These are phyloP conservation scores for Leptosphaerulina australis DNA, from an alignment of 2,329 filamentous ascomycete species.

Conservation along the genomic window DNA sequence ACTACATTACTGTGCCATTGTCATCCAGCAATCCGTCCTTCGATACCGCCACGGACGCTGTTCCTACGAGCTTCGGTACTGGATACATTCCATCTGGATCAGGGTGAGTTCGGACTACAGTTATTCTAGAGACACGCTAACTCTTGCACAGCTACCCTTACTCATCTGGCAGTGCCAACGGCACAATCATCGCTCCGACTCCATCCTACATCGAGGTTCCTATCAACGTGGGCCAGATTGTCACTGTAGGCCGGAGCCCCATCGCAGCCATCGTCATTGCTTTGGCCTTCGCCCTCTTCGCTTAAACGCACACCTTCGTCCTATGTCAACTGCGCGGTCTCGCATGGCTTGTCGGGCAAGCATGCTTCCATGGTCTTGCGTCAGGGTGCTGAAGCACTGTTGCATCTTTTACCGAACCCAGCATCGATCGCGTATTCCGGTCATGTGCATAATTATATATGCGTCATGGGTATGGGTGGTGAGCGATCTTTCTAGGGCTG, in stretches of 20 bases:
- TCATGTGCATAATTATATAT: constrained; percentile 30
- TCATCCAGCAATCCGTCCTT: constrained; percentile 16
- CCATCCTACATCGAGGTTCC: constrained; percentile 34
- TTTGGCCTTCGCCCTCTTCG: constrained; percentile 36
- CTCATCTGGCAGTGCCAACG: constrained; percentile 29
- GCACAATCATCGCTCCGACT: constrained; percentile 29
- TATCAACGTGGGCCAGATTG: constrained; percentile 31
- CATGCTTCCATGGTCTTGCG: constrained; percentile 22
- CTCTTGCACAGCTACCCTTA: constrained; percentile 21
- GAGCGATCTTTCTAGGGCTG: constrained; percentile 28
- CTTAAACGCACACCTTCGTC: constrained; percentile 19
- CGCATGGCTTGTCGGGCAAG: constrained; percentile 11
- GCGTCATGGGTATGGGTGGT: constrained; percentile 20
- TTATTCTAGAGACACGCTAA: constrained; percentile 3
- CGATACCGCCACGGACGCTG: constrained; percentile 24
- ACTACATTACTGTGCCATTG: constrained; percentile 24
- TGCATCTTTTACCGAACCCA: constrained; percentile 27
- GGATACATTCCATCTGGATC: constrained; percentile 31
- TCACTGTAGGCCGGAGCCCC: constrained; percentile 33
- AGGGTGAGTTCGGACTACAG: constrained; percentile 26
- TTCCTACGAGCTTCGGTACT: constrained; percentile 28
- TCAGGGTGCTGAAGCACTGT: constrained; percentile 23
- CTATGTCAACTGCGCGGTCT: background rate
- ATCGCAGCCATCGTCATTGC: constrained; percentile 36
- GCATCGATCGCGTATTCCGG: constrained; percentile 22